A percentile compares a stretch with the other conserved stretches of the same genome.
Evolutionary conservation across 805 yeast genomes (phyloP).

Genomic region (Nakazawaea molendinolei): DNA sequence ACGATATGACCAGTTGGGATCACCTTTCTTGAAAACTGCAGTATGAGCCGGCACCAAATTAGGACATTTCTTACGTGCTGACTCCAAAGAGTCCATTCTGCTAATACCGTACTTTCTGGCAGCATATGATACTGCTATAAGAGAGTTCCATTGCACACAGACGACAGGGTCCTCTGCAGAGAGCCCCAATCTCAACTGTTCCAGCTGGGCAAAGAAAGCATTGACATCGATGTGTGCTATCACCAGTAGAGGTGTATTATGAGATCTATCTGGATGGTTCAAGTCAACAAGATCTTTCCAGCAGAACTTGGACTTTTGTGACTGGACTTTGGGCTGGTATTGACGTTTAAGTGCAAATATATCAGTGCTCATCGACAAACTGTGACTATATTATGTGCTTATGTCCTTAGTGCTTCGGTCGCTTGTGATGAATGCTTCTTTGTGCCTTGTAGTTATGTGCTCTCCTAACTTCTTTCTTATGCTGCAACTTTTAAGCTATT

Average conservation of each 20-base stretch:
- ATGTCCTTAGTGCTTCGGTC: too few relatives aligned
- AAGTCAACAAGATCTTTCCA: conserved; percentile 44
- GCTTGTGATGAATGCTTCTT: too few relatives aligned
- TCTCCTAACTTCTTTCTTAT: too few relatives aligned
- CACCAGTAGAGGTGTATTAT: conserved; percentile 63
- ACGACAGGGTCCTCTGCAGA: conserved; percentile 75
- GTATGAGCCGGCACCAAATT: conserved; percentile 77
- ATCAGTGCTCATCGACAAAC: too few relatives aligned
- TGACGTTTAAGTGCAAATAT: background rate
- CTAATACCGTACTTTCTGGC: conserved; percentile 80
- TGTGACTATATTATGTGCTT: too few relatives aligned
- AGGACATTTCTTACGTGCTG: conserved; percentile 75
- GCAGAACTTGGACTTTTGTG: conserved; percentile 35
- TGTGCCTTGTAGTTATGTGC: too few relatives aligned
- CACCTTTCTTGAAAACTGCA: conserved; percentile 87
- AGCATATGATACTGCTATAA: conserved; percentile 88
- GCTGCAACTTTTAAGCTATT: too few relatives aligned
- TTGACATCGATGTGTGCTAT: conserved; percentile 86
- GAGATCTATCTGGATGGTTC: conserved; percentile 39
- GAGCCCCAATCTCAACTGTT: conserved; percentile 66
- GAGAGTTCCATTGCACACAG: conserved; percentile 86
- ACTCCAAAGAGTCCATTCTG: conserved; percentile 64
- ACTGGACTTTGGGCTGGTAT: too few relatives aligned
- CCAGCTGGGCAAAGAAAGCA: conserved; percentile 95
- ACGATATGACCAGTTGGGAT: conserved; percentile 72